Base-by-base conservation (phyloP, 1,139 yeast species). In the Zygoascus meyerae region DNA sequence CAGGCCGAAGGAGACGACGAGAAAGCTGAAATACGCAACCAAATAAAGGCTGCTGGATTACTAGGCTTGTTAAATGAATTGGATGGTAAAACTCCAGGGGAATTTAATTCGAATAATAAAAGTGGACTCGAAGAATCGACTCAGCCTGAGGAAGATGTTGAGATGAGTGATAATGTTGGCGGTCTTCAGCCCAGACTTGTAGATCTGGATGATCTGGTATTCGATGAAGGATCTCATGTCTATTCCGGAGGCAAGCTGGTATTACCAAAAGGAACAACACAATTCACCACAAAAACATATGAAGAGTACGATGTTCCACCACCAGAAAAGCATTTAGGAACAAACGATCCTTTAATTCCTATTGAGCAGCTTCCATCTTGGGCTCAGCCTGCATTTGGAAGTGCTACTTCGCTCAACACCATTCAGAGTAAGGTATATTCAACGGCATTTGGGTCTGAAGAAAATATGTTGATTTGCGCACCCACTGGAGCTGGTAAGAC, bases 401-500 rank as follows among this genome's bases (percentile, higher is more conserved):
- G 90, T 0, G 62, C 78, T 0, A 67, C 69, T 2, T 69, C 82
- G 1, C 74, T 94, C 54, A 94, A 94, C 62, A 70, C 86, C 42
- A 79, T 92, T 17, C 99, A 94, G 65, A 85, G 95, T 1, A 78
- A 77, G 54, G 89, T 90, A 0, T 87, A 69, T 55, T 94, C 95
- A 1, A 65, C 70, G 33, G 97, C 95, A 0, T 86, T 90, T 57
- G 64, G 74, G 8, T 67, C 77, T 1, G 94, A 86, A 58, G 76
- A 76, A 14, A 92, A 90, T 56, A 63, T 92, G 42, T 69, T 92
- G 16, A 70, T 92, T 55, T 90, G 97, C 74, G 97, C 98, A 0
- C 98, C 98, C 2, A 92, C 98, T 0, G 98, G 98, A 67, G 97
- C 97, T 2, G 98, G 98, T 69, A 92, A 92, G 63, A 92, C 98